Evolutionary conservation across 1,284 basidiomycete genomes (phyloP), one percentile per base, ranked within the genome.

Genomic region (Malassezia japonica): DNA sequence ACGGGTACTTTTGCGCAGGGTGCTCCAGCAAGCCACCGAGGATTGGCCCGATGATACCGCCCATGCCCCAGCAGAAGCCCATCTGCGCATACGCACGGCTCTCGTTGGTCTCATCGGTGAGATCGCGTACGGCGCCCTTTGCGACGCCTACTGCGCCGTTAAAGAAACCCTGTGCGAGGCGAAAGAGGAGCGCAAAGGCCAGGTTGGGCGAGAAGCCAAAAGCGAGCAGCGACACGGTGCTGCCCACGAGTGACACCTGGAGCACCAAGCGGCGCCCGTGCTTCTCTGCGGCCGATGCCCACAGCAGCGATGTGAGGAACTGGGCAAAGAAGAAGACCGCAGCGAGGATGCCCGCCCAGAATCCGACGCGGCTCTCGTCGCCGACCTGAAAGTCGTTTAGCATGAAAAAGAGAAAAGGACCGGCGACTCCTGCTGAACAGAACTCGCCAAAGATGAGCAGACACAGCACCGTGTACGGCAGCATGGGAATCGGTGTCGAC

Each of bases 21-120:
- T 71, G 65, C 40, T 54, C 46, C 48, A 61, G 64, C 77, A 64
- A 56, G 81, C 85, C 85, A 37, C 77, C 79, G 43, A 89, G 76
- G 25, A 87, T 86, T 33, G 86, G 40, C 79, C 81, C 87, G 38
- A 72, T 54, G 55, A 74, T 74, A 80, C 89, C 90, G 58, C 91
- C 91, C 67, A 95, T 82, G 57, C 90, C 91, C 91, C 91, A 95
- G 59, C 84, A 88, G 74, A 94, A 94, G 18, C 89, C 90, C 46
- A 95, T 79, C 59, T 91, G 86, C 40, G 88, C 88, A 71, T 94
- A 94, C 13, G 91, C 91, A 60, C 88, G 80, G 29, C 86, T 87
- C 74, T 94, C 90, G 73, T 95, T 95, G 48, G 82, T 87, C 33
- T 81, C 75, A 63, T 92, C 88, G 0, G 92, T 92, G 51, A 98